A percentile compares a stretch with the other conserved stretches of the same genome.
phyloP scores from a whole-genome alignment of 805 yeast genomes.

The Wickerhamiella kurtzmanii region DNA sequence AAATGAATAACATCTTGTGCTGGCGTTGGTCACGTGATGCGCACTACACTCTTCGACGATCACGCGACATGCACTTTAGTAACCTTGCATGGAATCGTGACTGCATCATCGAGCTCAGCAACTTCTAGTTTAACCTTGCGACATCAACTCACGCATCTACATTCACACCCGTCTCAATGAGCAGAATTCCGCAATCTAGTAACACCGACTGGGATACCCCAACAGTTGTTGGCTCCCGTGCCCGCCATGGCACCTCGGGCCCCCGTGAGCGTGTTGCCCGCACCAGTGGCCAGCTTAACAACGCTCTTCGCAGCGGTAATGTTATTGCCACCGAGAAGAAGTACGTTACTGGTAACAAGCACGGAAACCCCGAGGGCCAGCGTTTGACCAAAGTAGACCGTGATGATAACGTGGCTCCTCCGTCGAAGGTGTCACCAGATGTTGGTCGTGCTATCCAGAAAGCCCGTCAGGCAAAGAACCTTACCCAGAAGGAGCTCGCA shows the following conservation, averaged over 20 bases:
- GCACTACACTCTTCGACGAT: neutral
- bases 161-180: slow-evolving; percentile 9
- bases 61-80: no score
- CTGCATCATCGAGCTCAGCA: neutral
- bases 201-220: slow-evolving; percentile 76
- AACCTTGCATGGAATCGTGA: neutral
- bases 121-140: neutral
- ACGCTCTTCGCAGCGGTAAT: slow-evolving; percentile 84
- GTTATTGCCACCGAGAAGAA: slow-evolving; percentile 89
- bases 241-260: slow-evolving; percentile 70
- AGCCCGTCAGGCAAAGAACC: slow-evolving; percentile 75
- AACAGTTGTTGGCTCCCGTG: slow-evolving; percentile 79
- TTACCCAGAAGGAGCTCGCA: slow-evolving; percentile 94
- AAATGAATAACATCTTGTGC: no score
- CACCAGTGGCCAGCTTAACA: slow-evolving; percentile 65
- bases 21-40: no score
- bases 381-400: slow-evolving; percentile 86
- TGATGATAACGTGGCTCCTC: slow-evolving; percentile 84
- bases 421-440: slow-evolving; percentile 66
- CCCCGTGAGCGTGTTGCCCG: slow-evolving; percentile 78
- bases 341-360: slow-evolving; percentile 55
- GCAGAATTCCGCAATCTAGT: slow-evolving; percentile 16
- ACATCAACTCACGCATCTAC: neutral
- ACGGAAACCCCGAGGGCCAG: slow-evolving; percentile 75
- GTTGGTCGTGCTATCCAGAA: slow-evolving; percentile 82